phyloP scores from a whole-genome alignment of 148 eudicot genomes.

The Chenopodium formosanum region DNA sequence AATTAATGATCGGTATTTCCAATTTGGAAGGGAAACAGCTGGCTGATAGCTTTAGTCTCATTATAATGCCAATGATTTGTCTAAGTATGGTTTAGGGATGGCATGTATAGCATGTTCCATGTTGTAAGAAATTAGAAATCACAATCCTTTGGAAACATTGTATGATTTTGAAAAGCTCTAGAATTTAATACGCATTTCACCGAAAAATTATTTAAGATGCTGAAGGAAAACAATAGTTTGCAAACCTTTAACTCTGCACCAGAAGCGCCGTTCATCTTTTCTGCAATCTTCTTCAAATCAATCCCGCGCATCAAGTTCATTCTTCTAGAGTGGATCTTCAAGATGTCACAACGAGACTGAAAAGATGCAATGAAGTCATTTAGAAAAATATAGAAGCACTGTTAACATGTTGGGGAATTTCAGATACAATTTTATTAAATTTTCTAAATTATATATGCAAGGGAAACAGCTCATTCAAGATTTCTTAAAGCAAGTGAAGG shows the following conservation, averaged over 20 bases:
- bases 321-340: constrained; percentile 68
- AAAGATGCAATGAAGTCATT: constrained; percentile 4
- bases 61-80: background rate
- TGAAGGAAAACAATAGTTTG: background rate
- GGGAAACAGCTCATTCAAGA: background rate
- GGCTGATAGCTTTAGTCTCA: too few relatives aligned
- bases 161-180: background rate
- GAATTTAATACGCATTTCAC: background rate
- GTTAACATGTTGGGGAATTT: background rate
- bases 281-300: constrained; percentile 64
- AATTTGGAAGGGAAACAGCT: background rate
- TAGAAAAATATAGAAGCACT: background rate
- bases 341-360: constrained; percentile 63
- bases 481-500: too few relatives aligned
- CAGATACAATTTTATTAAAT: background rate
- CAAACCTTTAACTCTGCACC: constrained; percentile 63
- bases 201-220: background rate
- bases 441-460: background rate
- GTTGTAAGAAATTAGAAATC: background rate
- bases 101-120: background rate
- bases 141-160: background rate
- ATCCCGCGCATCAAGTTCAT: constrained; percentile 74
- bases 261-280: constrained; percentile 62
- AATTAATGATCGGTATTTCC: background rate
- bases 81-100: background rate